Evolutionary conservation across 2,329 filamentous ascomycete genomes (phyloP), one percentile per base, ranked within the genome.

Genomic region (Chaetomium strumarium): DNA sequence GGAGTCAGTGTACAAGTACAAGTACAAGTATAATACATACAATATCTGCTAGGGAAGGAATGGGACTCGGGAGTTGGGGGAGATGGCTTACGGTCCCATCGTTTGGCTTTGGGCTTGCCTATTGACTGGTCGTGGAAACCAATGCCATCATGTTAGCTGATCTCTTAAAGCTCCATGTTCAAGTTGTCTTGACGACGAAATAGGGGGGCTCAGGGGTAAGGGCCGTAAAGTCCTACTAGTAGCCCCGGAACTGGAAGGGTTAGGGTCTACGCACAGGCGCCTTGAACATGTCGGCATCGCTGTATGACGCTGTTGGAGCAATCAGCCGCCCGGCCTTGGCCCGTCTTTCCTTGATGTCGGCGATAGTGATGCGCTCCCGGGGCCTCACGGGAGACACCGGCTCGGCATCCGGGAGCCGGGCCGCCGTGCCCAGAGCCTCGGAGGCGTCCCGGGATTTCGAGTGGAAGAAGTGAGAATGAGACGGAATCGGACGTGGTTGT

Each of bases 231-330:
- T n/a, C n/a, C n/a, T n/a, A n/a, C n/a, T n/a, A n/a, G n/a, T 7
- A 24, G 24, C 24, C 24, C 24, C 24, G 4, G 24, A n/a, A 11
- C 10, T 5, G 13, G 13, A 24, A 41, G 44, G 34, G 44, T 38
- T 46, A 55, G 48, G 38, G 13, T 29, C 10, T 17, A 65, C 79
- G 62, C 69, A 88, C 84, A 50, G 81, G 77, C 48, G 83, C 83
- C 71, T 93, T 93, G 71, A 95, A 96, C 75, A 87, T 83, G 62
- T 91, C 86, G 68, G 88, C 88, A 68, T 85, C 84, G 2, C 86
- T 85, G 46, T 80, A 78, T 10, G 90, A 88, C 31, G 91, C 92
- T 43, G 89, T 80, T 36, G 86, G 86, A 16, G 84, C 88, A 57
- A 87, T 76, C 37, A 93, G 75, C 63, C 81, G 83, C 3, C 85